Evolutionary conservation across 2,329 filamentous ascomycete genomes (phyloP), one percentile per base, ranked within the genome.

Genomic region (Arthrobotrys pseudoclavata): DNA sequence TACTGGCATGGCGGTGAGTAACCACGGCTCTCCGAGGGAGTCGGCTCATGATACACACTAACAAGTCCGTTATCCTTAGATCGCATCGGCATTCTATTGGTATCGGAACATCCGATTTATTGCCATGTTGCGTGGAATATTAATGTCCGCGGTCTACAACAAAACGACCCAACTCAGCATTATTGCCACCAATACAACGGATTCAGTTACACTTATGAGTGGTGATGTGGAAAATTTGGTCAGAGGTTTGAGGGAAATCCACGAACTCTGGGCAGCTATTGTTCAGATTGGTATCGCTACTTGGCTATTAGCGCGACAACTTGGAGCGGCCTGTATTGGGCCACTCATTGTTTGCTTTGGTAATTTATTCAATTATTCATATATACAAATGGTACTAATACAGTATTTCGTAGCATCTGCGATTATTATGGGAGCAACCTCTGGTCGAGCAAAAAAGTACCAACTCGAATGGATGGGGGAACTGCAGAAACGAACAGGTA

Each of bases 181-280:
- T 2, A 82, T 82, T 0, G 80, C 82, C 0, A 81, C 83, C 2
- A 83, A 84, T 37, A 83, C 85, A n/a, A 82, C 84, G 2, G 84
- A 85, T 0, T 83, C 85, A 0, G 78, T 87, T 50, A 86, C 86
- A 0, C 82, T 87, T 2, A 87, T 87, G 86, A 86, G 83, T 69
- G 83, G 85, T 2, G 86, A 87, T 57, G 82, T 87, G 9, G 86
- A 86, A 70, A 83, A 84, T 4, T 84, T 87, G 2, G 80, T 82
- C 1, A 52, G 79, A 0, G 85, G 84, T 0, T 81, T 83, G 3
- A 82, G 80, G 2, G 79, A 69, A 0, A 69, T 85, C 34, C 86
- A 86, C 55, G 84, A 86, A 26, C 71, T 84, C 3, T 86, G 85
- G 85, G 84, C 83, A 0, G 84, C 81, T 55, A 40, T 79, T 1